Evolutionary conservation across 2,329 filamentous ascomycete genomes (phyloP).

Genomic region (Botrytis medusae): DNA sequence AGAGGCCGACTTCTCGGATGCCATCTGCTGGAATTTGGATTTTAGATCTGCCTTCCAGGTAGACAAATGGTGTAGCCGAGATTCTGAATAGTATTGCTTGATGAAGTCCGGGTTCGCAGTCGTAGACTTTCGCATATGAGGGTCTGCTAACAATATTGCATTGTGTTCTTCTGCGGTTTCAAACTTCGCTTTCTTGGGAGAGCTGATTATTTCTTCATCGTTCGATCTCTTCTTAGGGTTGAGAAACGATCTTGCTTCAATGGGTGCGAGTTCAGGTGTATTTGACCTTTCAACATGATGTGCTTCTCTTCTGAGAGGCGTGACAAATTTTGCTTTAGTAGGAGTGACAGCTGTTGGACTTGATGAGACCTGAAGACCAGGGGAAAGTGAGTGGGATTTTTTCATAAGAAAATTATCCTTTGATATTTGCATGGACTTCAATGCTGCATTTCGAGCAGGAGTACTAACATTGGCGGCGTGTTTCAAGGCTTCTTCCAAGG

Average conservation of each 20-base stretch:
- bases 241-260: background rate
- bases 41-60: slow-evolving; percentile 97
- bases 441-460: slow-evolving; percentile 8
- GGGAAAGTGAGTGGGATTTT: background rate
- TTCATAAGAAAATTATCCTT: slow-evolving; percentile 13
- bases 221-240: slow-evolving; percentile 22
- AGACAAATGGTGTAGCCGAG: slow-evolving; percentile 88
- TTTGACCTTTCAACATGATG: background rate
- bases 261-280: background rate
- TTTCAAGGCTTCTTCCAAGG: slow-evolving; percentile 39
- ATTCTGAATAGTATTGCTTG: slow-evolving; percentile 93
- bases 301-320: background rate
- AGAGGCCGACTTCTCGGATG: slow-evolving; percentile 63
- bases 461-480: slow-evolving; percentile 21
- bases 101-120: slow-evolving; percentile 92
- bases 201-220: slow-evolving; percentile 25
- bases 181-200: slow-evolving; percentile 31
- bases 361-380: background rate
- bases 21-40: slow-evolving; percentile 77
- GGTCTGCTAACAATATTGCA: slow-evolving; percentile 77
- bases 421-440: background rate
- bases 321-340: background rate
- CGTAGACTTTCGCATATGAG: slow-evolving; percentile 81
- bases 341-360: background rate
- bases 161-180: slow-evolving; percentile 94